Conservation (phyloP, 352 stramenopile genomes). For the Phytophthora citricola region DNA sequence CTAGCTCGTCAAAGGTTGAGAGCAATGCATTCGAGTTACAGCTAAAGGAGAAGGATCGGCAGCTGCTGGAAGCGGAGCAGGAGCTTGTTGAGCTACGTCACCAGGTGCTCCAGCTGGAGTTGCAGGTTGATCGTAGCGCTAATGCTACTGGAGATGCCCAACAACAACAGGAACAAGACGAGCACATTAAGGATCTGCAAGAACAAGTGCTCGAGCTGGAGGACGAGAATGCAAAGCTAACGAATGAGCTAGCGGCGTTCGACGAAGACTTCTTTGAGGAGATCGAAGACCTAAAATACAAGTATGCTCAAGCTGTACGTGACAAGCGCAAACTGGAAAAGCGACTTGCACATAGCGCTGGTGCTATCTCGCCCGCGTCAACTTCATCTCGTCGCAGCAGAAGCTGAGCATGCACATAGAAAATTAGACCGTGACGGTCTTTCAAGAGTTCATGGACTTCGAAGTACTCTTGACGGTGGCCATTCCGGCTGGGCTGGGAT, state of each 20-base stretch:
- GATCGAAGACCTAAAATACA: slow-evolving; percentile 96
- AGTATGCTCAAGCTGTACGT: slow-evolving; percentile 89
- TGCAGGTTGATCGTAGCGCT: slow-evolving; percentile 23
- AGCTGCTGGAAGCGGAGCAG: slow-evolving; percentile 26
- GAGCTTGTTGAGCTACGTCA: slow-evolving; percentile 25
- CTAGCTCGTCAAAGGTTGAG: slow-evolving; percentile 24
- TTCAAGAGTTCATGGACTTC: too few species aligned
- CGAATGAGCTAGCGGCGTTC: slow-evolving; percentile 89
- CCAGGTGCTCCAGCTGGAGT: slow-evolving; percentile 31
- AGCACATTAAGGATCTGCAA: slow-evolving; percentile 49
- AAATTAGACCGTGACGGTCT: background rate
- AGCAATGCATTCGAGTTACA: slow-evolving; percentile 18
- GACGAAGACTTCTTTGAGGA: slow-evolving; percentile 96
- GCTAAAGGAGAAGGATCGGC: slow-evolving; percentile 35
- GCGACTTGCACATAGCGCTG: slow-evolving; percentile 22
- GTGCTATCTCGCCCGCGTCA: slow-evolving; percentile 14
- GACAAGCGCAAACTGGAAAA: slow-evolving; percentile 77
- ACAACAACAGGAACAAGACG: slow-evolving; percentile 11
- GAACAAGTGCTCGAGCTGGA: slow-evolving; percentile 50
- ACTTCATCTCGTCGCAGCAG: slow-evolving; percentile 21
- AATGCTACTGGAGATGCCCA: slow-evolving; percentile 8
- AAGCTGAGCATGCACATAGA: slow-evolving; percentile 6
- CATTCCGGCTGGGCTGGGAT: too few species aligned
- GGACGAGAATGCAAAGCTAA: slow-evolving; percentile 78
- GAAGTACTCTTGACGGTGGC: too few species aligned